These are phyloP conservation scores for Athelia sp. DNA, from an alignment of 1,284 basidiomycete species.

Conservation along the genomic window DNA sequence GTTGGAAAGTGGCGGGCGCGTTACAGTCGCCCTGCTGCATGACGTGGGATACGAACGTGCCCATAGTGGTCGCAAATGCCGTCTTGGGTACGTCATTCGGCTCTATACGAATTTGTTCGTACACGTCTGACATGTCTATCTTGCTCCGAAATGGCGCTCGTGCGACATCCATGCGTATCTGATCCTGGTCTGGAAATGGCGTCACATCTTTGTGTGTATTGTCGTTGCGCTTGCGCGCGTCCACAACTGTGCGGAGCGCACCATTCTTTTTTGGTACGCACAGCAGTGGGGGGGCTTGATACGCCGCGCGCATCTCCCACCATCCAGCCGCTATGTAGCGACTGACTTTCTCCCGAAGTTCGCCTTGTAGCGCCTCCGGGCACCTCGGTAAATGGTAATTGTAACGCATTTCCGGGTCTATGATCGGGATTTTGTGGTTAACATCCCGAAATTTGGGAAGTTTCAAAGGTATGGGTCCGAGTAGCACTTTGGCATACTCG, in stretches of 20 bases:
- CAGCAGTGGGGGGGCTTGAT: conserved; percentile 20
- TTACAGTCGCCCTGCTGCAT: conserved; percentile 32
- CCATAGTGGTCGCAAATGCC: conserved; percentile 16
- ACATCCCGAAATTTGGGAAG: conserved; percentile 18
- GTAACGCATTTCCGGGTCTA: conserved; percentile 15
- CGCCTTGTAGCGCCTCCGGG: conserved; percentile 14
- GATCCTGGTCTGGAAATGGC: conserved; percentile 21
- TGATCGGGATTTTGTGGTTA: conserved; percentile 21
- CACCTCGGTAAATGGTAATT: conserved; percentile 18
- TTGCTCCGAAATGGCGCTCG: conserved; percentile 10
- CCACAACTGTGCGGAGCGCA: conserved; percentile 15
- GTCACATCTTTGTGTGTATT: conserved; percentile 23
- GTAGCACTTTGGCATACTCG: conserved; percentile 11
- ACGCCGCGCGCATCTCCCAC: conserved; percentile 15
- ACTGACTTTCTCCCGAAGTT: conserved; percentile 17
- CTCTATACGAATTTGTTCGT: conserved; percentile 17
- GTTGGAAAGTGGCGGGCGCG: conserved; percentile 17
- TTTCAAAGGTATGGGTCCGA: conserved; percentile 14
- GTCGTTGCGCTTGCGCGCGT: conserved; percentile 15
- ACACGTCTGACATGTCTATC: conserved; percentile 12
- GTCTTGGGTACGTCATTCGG: conserved; percentile 12
- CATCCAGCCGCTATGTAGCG: conserved; percentile 17
- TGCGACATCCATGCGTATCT: conserved; percentile 14
- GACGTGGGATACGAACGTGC: conserved; percentile 20
- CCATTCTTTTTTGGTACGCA: conserved; percentile 21